Percentiles rank a stretch among this genome's conserved stretches.
phyloP scores from a whole-genome alignment of 208 protist genomes.

The Wallacemonas sp. region DNA sequence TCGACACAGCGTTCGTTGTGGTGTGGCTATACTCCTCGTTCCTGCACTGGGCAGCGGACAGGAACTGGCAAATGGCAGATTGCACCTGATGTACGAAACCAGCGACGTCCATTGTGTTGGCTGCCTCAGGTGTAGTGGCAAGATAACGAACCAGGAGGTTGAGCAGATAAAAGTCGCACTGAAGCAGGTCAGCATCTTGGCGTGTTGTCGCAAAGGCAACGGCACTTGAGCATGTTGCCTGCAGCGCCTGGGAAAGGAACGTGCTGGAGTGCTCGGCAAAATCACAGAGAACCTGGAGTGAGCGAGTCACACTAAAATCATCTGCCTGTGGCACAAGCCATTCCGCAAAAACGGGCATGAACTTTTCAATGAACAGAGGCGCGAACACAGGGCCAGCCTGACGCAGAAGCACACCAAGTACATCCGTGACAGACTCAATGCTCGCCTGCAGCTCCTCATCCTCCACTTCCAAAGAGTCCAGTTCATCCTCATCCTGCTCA shows the following conservation, averaged over 20 bases:
- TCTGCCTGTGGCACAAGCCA: constrained; percentile 64
- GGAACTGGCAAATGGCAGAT: constrained; percentile 43
- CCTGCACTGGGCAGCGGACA: constrained; percentile 24
- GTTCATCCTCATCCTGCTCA: constrained; percentile 87
- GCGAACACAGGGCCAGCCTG: constrained; percentile 66
- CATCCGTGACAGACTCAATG: constrained; percentile 56
- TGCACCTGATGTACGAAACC: constrained; percentile 53
- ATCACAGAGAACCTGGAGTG: constrained; percentile 61
- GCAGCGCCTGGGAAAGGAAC: constrained; percentile 48
- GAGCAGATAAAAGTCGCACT: constrained; percentile 76
- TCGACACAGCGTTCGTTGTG: constrained; percentile 77
- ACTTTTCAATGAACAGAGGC: constrained; percentile 53
- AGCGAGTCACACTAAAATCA: constrained; percentile 64
- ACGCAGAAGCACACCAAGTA: constrained; percentile 72
- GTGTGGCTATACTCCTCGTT: constrained; percentile 44
- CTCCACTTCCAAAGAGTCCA: constrained; percentile 71
- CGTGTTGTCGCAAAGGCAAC: constrained; percentile 48
- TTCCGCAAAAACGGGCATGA: constrained; percentile 62
- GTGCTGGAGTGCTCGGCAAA: constrained; percentile 72
- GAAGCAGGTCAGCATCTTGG: constrained; percentile 54
- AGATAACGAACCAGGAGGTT: constrained; percentile 70
- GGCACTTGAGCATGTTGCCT: constrained; percentile 43
- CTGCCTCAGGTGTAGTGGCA: constrained; percentile 21
- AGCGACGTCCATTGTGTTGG: constrained; percentile 27
- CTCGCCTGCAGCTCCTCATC: constrained; percentile 70